These are phyloP conservation scores for Clathrospora elynae DNA, from an alignment of 2,329 filamentous ascomycete species.

Conservation along the genomic window DNA sequence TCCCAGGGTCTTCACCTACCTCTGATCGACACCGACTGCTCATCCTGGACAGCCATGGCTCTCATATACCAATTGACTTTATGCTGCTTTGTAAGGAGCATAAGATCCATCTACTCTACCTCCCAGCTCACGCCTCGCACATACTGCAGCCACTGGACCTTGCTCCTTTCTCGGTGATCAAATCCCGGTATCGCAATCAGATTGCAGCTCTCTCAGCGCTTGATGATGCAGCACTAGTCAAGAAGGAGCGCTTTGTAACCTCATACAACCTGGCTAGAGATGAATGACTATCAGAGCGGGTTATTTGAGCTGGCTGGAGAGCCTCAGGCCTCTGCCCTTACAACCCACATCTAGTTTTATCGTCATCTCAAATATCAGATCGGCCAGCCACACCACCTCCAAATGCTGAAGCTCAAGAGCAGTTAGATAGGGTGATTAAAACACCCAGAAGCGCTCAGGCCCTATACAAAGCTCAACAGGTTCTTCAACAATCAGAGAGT, in stretches of 20 bases:
- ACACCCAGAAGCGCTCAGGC: slow-evolving; percentile 9
- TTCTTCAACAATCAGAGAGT: not conserved
- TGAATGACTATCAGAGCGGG: slow-evolving; percentile 10
- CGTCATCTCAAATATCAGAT: slow-evolving; percentile 9
- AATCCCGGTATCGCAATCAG: slow-evolving; percentile 9
- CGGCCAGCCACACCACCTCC: not conserved
- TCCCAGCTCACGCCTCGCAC: slow-evolving; percentile 16
- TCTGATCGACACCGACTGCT: slow-evolving; percentile 1
- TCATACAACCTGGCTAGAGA: slow-evolving; percentile 16
- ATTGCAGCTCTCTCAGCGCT: slow-evolving; percentile 13
- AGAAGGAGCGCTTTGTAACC: slow-evolving; percentile 22
- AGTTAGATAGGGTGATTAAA: not conserved
- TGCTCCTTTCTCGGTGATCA: slow-evolving; percentile 13
- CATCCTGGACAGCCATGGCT: slow-evolving; percentile 15
- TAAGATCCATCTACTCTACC: slow-evolving; percentile 10
- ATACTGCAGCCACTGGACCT: slow-evolving; percentile 23
- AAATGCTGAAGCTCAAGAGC: not conserved
- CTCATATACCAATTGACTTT: slow-evolving; percentile 12
- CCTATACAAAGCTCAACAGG: slow-evolving; percentile 8
- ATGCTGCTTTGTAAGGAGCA: not conserved
- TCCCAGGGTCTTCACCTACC: slow-evolving; percentile 1
- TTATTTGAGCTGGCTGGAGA: slow-evolving; percentile 17
- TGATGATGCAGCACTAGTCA: slow-evolving; percentile 15
- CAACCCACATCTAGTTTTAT: slow-evolving; percentile 12
- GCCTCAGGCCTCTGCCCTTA: slow-evolving; percentile 17